Evolutionary conservation across 805 yeast species (phyloP), one percentile per base, ranked within the genome.

Genomic region (Kluyveromyces nonfermentans): DNA sequence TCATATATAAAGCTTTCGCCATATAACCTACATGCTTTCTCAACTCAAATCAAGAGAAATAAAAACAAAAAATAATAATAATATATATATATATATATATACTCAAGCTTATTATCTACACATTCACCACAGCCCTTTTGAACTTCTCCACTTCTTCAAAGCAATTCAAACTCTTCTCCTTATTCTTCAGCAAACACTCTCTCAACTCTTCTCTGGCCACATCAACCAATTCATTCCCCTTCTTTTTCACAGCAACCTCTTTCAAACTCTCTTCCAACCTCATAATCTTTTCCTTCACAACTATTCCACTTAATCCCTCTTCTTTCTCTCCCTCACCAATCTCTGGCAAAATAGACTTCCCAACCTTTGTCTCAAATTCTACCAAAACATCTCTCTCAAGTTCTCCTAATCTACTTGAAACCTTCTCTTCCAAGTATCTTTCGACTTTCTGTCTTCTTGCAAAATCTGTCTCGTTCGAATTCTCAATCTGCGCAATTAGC

Each of bases 1-100:
- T 90, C 52, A 67, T 93, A 44, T 93, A 93, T 70, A 82, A 82
- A 60, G 94, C 87, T 6, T 76, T 82, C 50, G 95, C 90, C 16
- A 67, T 82, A 51, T 73, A 65, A 37, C 57, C 46, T 18, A 20
- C 22, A 32, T 10, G 44, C 18, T n/a, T n/a, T 22, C 18, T 19
- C n/a, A n/a, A n/a, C n/a, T n/a, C n/a, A n/a, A n/a, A n/a, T n/a
- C n/a, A n/a, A n/a, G n/a, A n/a, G n/a, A n/a, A n/a, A n/a, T n/a
- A n/a, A n/a, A n/a, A n/a, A 45, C 19, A 14, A 9, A 39, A 19
- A 31, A 45, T 35, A 35, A 15, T 35, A 43, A 18, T 37, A 35
- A 35, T 37, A 46, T 37, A 42, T 41, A 44, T 50, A 44, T 36
- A 36, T 43, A 39, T 40, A 38, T 43, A 18, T 37, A 38, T 34